Evolutionary conservation across 2,329 filamentous ascomycete species (phyloP).

Genomic region (Exophiala viscosa): DNA sequence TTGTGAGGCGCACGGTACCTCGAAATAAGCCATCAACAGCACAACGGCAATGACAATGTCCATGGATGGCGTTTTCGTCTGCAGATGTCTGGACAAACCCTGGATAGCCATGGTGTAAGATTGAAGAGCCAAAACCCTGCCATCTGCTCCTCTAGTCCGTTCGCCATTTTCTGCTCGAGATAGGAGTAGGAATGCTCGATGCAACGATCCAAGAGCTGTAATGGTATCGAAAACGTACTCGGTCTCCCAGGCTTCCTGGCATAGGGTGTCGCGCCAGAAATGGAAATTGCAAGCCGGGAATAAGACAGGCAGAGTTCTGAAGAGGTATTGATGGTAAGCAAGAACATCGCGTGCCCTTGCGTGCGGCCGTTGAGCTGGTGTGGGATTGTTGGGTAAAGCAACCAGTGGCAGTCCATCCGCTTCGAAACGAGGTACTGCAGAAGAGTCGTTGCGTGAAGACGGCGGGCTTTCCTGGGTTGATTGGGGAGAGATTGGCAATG

Average conservation of each 20-base stretch:
- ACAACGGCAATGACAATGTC: not conserved
- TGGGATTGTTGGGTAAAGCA: conserved; percentile 23
- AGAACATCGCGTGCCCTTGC: conserved; percentile 26
- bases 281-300: conserved; percentile 18
- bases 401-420: conserved; percentile 20
- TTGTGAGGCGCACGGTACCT: not conserved
- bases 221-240: conserved; percentile 28
- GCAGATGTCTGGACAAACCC: conserved; percentile 11
- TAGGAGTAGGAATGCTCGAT: conserved; percentile 23
- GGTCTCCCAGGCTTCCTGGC: conserved; percentile 25
- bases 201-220: conserved; percentile 24
- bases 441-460: not conserved
- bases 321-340: conserved; percentile 26
- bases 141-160: conserved; percentile 17
- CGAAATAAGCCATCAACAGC: conserved; percentile 1
- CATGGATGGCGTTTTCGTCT: not conserved
- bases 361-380: conserved; percentile 23
- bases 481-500: conserved; percentile 1
- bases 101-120: conserved; percentile 22
- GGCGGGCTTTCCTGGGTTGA: not conserved
- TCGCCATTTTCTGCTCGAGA: conserved; percentile 18
- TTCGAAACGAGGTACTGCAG: not conserved
- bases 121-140: conserved; percentile 24
- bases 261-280: conserved; percentile 27
- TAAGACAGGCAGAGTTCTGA: conserved; percentile 20